phyloP scores from a whole-genome alignment of 345 rosid species.

The Punica granatum region DNA sequence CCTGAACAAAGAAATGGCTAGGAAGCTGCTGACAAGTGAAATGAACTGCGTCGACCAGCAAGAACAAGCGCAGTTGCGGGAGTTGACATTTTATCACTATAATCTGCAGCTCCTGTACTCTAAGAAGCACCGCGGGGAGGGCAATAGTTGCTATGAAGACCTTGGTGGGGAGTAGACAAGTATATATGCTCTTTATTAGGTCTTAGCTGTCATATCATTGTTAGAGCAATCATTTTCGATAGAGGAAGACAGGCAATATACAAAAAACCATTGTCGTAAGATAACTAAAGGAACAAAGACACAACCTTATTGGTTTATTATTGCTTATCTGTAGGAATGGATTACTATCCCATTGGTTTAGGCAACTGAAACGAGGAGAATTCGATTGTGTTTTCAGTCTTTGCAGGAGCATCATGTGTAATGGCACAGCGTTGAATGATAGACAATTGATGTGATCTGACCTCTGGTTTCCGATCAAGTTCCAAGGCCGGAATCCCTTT shows the following conservation, averaged over 20 bases:
- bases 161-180: not conserved
- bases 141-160: not conserved
- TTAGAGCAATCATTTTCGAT: not conserved
- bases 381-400: not conserved
- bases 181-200: not conserved
- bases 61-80: constrained; percentile 16
- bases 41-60: constrained; percentile 19
- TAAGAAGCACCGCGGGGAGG: not conserved
- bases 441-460: too few species aligned
- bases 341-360: not conserved
- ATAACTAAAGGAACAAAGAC: too few species aligned
- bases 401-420: not conserved
- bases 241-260: too few species aligned
- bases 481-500: too few species aligned
- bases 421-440: too few species aligned
- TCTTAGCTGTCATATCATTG: too few species aligned
- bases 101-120: constrained; percentile 35
- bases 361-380: not conserved
- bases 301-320: too few species aligned
- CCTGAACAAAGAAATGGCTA: constrained; percentile 39
- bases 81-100: constrained; percentile 34
- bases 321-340: not conserved
- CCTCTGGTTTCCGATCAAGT: too few species aligned
- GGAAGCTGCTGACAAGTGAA: constrained; percentile 26
- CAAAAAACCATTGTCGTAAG: too few species aligned